Evolutionary conservation across 805 yeast species (phyloP), one percentile per base, ranked within the genome.

Genomic region (Saccharomyces paradoxus): DNA sequence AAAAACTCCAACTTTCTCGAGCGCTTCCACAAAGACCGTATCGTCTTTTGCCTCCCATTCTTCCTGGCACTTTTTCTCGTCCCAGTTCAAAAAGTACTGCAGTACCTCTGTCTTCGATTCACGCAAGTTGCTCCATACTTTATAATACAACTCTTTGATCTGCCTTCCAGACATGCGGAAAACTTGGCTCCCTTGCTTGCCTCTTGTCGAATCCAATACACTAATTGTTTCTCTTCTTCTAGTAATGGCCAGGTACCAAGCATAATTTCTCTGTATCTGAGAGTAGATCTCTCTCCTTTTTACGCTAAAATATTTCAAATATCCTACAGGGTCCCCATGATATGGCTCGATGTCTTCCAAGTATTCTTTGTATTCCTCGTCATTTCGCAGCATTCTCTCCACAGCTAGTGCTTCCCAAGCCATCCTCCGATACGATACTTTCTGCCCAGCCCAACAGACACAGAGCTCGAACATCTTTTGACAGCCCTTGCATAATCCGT

Each of bases 211-310:
- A 21, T 48, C 30, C 30, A 48, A 48, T 22, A 48, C 31, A 48
- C 50, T 48, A 48, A 48, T 48, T 26, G 50, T 48, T 48, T 48
- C 31, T 17, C 50, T 48, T 48, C 22, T 48, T n/a, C 50, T 48
- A 26, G 50, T 48, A 48, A 48, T 48, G 24, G 22, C 50, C 50
- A 48, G 50, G 50, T 26, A 48, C 31, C 50, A 48, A 48, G 50
- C 50, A 24, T 48, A n/a, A 21, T 48, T 48, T 48, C 17, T 46
- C 17, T 46, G 31, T 48, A 48, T 48, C 50, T 48, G 50, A 17
- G 22, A 21, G 31, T 48, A 24, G 50, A 22, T 48, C 31, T 48
- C 50, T 48, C 30, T 12, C 50, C 12, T 48, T 48, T 37, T 48
- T 24, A 37, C 22, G n/a, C 28, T 37, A 48, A 48, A 48, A 31